Base-by-base conservation (phyloP, 352 stramenopile species). In the Peronospora farinosa region DNA sequence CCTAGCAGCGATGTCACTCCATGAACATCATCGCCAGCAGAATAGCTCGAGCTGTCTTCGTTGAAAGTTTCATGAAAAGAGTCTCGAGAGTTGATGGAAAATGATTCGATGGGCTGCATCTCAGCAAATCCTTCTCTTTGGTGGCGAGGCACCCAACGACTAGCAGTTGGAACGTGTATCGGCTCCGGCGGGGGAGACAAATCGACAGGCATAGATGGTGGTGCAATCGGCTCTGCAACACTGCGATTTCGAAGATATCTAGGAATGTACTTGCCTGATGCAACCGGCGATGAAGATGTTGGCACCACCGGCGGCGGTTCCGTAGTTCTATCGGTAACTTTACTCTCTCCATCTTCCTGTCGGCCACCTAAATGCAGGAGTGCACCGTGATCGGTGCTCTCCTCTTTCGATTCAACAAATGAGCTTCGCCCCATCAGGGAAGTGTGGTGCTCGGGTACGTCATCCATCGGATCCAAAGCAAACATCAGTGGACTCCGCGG, bases 1-100 rank as follows among this genome's bases (percentile, higher is more conserved):
- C 83, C 83, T 32, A 87, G 69, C 19, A 94, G 61, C 38, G 80
- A 92, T 21, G 83, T 94, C 25, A 88, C 79, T 10, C 83, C 83
- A 48, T 91, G 73, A 23, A 70, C 54, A 17, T 85, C 77, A 47
- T 86, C 72, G 15, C 79, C 79, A 9, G 67, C 69, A 11, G 66
- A 82, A 54, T 86, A 91, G 49, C 79, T 88, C 5, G 74, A 72
- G 33, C 67, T 73, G 48, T 88, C 77, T 33, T 87, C 74, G 35
- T 67, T 65, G 19, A 86, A 74, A 6, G 64, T 69, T 42, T 87
- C 78, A 8, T 65, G 63, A 44, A 79, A 69, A 12, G 70, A 80
- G 45, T 88, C 76, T 45, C 58, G 63, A 28, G 60, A 65, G 51
- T 59, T 64, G 44, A 72, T 69, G 31, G 59, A 71, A 47, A 69